Percentiles rank a stretch among this genome's conserved stretches.
phyloP scores from a whole-genome alignment of 441 rosid species.

The Pelargonium fulgidum region DNA sequence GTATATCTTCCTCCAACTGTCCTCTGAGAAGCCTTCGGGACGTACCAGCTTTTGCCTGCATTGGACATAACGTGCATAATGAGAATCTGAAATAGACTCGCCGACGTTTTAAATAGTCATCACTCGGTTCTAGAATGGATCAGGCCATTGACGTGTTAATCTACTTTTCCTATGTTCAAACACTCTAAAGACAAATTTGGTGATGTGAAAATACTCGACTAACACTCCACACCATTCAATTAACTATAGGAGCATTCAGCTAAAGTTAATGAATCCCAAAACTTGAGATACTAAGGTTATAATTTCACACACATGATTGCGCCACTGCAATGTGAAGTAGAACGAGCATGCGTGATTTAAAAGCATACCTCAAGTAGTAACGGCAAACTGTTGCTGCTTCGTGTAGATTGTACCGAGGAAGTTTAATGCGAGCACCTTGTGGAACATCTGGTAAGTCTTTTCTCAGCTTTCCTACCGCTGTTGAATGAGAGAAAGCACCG shows the following conservation, averaged over 20 bases:
- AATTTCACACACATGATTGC: neutral
- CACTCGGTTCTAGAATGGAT: too few species aligned
- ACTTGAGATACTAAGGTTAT: neutral
- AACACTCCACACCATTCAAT: neutral
- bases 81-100: neutral
- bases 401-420: conserved; percentile 63
- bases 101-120: too few species aligned
- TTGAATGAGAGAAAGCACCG: conserved; percentile 90
- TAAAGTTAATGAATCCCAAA: neutral
- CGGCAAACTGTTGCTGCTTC: conserved; percentile 88
- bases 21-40: conserved; percentile 72
- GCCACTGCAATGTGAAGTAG: neutral
- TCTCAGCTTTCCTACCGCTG: conserved; percentile 92
- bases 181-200: neutral
- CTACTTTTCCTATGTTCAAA: neutral
- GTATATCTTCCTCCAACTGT: conserved; percentile 72
- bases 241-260: neutral
- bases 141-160: neutral
- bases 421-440: conserved; percentile 52
- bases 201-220: neutral
- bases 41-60: conserved; percentile 76
- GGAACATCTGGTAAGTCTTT: conserved; percentile 89
- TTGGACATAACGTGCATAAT: neutral
- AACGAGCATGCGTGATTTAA: neutral
- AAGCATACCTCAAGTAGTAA: conserved; percentile 77